Percentiles rank a stretch among this genome's conserved stretches.
These are phyloP conservation scores for Isoetes taiwanensis DNA, from an alignment of 75 land plant species.

Conservation along the genomic window DNA sequence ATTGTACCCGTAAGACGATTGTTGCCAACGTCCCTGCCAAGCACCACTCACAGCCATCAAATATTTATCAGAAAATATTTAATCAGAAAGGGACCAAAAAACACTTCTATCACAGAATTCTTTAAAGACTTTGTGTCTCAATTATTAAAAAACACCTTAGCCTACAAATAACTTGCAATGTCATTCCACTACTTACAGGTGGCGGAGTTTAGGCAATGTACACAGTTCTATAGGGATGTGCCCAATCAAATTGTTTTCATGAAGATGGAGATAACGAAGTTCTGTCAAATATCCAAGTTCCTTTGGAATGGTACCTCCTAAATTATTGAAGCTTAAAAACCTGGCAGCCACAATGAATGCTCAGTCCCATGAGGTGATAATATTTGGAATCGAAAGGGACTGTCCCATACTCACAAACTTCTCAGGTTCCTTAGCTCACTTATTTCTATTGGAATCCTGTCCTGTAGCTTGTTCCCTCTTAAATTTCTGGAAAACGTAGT, in stretches of 20 bases:
- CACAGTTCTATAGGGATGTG: slow-evolving; percentile 81
- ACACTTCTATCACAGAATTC: too few relatives aligned
- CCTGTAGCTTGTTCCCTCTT: slow-evolving; percentile 92
- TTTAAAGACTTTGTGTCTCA: too few relatives aligned
- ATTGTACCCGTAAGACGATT: slow-evolving; percentile 77
- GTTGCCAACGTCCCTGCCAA: slow-evolving; percentile 66
- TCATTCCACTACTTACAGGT: slow-evolving; percentile 76
- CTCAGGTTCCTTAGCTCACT: slow-evolving; percentile 64
- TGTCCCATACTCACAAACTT: slow-evolving; percentile 43
- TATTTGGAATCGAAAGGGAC: background rate
- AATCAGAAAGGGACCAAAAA: too few relatives aligned
- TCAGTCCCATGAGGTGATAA: background rate
- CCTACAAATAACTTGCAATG: too few relatives aligned
- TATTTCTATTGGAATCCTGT: slow-evolving; percentile 72
- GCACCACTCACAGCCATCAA: background rate
- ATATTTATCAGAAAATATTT: too few relatives aligned
- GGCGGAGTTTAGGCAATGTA: slow-evolving; percentile 49
- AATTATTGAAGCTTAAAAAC: slow-evolving; percentile 74
- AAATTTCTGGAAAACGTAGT: slow-evolving; percentile 39
- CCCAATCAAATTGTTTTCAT: slow-evolving; percentile 71
- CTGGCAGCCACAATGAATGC: slow-evolving; percentile 20
- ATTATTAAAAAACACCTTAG: background rate
- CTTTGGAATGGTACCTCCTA: slow-evolving; percentile 77
- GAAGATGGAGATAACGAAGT: slow-evolving; percentile 76
- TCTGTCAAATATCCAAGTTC: slow-evolving; percentile 71